Percentiles rank a stretch among this genome's conserved stretches.
Evolutionary conservation across 2,329 filamentous ascomycete species (phyloP).

Genomic region (Diaporthe helianthi): DNA sequence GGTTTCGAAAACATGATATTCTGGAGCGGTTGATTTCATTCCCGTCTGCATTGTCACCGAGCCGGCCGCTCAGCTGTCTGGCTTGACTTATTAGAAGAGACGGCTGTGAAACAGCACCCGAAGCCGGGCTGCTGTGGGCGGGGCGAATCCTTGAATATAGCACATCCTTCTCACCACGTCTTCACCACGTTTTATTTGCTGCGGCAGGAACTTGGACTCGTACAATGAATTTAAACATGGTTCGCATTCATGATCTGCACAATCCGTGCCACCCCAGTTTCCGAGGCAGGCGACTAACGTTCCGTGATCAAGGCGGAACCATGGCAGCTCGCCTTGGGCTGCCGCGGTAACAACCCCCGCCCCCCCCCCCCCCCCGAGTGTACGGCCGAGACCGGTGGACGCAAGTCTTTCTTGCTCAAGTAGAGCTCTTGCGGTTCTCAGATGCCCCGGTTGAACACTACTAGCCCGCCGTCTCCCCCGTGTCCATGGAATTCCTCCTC

Average conservation of each 20-base stretch:
- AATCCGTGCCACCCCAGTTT: constrained; percentile 26
- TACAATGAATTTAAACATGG: constrained; percentile 42
- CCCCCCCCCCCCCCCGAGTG: not conserved
- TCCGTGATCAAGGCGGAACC: not conserved
- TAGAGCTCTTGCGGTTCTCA: constrained; percentile 49
- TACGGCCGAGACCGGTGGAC: not conserved
- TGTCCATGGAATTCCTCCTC: constrained; percentile 87
- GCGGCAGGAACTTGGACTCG: not conserved
- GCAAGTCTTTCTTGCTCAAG: not conserved
- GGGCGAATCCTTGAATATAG: constrained; percentile 3
- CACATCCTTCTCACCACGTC: constrained; percentile 15
- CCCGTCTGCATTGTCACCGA: not conserved
- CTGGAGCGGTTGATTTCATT: not conserved
- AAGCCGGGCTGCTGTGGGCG: constrained; percentile 3
- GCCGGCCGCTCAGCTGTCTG: not conserved
- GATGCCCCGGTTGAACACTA: constrained; percentile 97
- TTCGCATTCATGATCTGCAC: constrained; percentile 34
- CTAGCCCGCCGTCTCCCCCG: constrained; percentile 79
- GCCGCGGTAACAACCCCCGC: not conserved
- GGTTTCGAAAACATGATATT: not conserved
- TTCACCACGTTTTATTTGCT: not conserved
- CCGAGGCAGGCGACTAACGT: constrained; percentile 9
- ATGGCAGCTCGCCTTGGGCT: not conserved
- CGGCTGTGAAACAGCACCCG: constrained; percentile 24
- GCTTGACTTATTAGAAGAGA: constrained; percentile 17